A percentile compares a stretch with the other conserved stretches of the same genome.
These are phyloP conservation scores for Claviceps sp. DNA, from an alignment of 2,329 filamentous ascomycete species.

Conservation along the genomic window DNA sequence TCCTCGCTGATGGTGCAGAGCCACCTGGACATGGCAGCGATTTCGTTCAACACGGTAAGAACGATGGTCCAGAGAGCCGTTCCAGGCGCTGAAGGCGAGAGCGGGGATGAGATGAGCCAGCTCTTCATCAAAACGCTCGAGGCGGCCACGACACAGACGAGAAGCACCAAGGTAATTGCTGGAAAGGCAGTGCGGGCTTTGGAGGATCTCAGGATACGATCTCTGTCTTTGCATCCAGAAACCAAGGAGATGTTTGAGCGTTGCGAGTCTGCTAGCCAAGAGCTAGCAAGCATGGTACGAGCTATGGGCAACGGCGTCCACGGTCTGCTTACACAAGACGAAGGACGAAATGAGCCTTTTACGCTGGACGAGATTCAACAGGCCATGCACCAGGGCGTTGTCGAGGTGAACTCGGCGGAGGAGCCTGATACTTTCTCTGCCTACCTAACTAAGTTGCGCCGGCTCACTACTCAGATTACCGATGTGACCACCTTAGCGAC, in stretches of 20 bases:
- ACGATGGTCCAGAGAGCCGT: slow-evolving; percentile 55
- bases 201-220: slow-evolving; percentile 63
- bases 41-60: slow-evolving; percentile 49
- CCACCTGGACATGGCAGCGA: slow-evolving; percentile 65
- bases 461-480: slow-evolving; percentile 48
- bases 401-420: slow-evolving; percentile 30
- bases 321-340: slow-evolving; percentile 49
- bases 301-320: slow-evolving; percentile 55
- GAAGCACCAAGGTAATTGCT: slow-evolving; percentile 72
- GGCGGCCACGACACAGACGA: slow-evolving; percentile 56
- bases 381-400: slow-evolving; percentile 42
- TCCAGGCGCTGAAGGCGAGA: slow-evolving; percentile 21
- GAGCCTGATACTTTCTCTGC: slow-evolving; percentile 59
- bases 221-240: slow-evolving; percentile 57
- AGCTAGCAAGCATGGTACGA: slow-evolving; percentile 53
- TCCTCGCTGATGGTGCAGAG: slow-evolving; percentile 62
- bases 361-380: slow-evolving; percentile 53
- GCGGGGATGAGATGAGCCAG: slow-evolving; percentile 51
- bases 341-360: slow-evolving; percentile 54
- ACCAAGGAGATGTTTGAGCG: slow-evolving; percentile 56
- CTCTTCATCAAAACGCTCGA: slow-evolving; percentile 61
- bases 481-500: slow-evolving; percentile 58
- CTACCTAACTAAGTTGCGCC: slow-evolving; percentile 53
- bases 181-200: slow-evolving; percentile 66
- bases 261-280: slow-evolving; percentile 49